Percentiles rank a stretch among this genome's conserved stretches.
phyloP scores from a whole-genome alignment of 192 early-diverging fungal genomes.

The Linnemannia zychae region DNA sequence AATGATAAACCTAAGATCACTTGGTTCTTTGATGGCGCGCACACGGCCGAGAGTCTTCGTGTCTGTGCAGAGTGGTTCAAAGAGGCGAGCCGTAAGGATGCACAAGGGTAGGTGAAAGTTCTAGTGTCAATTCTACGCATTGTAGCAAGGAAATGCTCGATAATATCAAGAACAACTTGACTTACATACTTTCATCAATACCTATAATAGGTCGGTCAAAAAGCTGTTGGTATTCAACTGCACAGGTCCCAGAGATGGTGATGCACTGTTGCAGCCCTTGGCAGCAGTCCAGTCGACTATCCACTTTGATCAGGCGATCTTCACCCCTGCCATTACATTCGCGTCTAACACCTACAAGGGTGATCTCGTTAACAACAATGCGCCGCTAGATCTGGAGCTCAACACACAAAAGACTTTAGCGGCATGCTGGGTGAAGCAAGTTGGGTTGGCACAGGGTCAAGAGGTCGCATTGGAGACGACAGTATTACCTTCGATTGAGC shows the following conservation, averaged over 20 bases:
- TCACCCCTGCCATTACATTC: constrained; percentile 82
- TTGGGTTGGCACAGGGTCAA: constrained; percentile 6
- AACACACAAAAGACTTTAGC: constrained; percentile 73
- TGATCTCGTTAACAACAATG: constrained; percentile 83
- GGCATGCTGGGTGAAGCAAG: constrained; percentile 63
- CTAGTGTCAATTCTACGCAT: not conserved
- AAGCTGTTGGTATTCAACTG: constrained; percentile 91
- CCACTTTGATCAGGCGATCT: constrained; percentile 76
- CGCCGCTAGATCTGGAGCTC: constrained; percentile 68
- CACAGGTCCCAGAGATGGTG: constrained; percentile 79
- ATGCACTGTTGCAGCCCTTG: constrained; percentile 77
- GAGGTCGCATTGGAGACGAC: constrained; percentile 15
- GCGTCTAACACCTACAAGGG: constrained; percentile 50
- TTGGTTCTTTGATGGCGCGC: constrained; percentile 96
- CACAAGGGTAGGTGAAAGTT: constrained; percentile 16
- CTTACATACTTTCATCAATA: constrained; percentile 70
- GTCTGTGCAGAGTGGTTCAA: constrained; percentile 71
- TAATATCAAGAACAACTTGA: not conserved
- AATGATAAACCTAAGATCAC: constrained; percentile 60
- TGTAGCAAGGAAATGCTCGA: too few species aligned
- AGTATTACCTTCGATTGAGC: constrained; percentile 72
- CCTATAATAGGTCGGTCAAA: constrained; percentile 33
- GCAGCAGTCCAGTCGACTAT: constrained; percentile 55
- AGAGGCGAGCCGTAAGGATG: constrained; percentile 18
- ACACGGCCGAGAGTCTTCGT: constrained; percentile 89